These are phyloP conservation scores for Hyaloscypha variabilis DNA, from an alignment of 495 filamentous ascomycete species.

Conservation along the genomic window DNA sequence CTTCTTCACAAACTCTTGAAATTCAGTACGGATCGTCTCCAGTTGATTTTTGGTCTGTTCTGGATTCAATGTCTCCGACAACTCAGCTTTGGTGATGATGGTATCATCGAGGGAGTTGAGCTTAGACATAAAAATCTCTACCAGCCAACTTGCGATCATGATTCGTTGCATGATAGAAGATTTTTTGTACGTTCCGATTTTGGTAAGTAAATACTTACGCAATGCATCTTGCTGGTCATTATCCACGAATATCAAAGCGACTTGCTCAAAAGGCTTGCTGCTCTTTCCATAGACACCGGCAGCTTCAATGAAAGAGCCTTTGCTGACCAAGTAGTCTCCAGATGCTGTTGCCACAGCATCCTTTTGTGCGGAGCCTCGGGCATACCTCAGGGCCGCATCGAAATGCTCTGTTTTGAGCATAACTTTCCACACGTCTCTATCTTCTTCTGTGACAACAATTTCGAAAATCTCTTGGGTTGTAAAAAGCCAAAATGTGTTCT, in stretches of 20 bases:
- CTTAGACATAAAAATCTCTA: conserved; percentile 97
- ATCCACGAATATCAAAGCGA: conserved; percentile 88
- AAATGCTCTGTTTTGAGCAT: conserved; percentile 85
- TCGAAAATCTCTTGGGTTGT: conserved; percentile 89
- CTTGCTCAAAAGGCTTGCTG: conserved; percentile 95
- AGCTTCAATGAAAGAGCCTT: conserved; percentile 81
- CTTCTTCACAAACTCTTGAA: conserved; percentile 81
- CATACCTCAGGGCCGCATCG: conserved; percentile 82
- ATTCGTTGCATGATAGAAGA: conserved; percentile 85
- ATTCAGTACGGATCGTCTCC: conserved; percentile 68
- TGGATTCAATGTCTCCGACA: conserved; percentile 69
- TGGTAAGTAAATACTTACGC: conserved; percentile 85
- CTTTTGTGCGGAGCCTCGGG: conserved; percentile 69
- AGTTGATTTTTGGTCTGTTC: conserved; percentile 76
- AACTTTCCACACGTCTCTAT: conserved; percentile 91
- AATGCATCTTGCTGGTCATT: conserved; percentile 87
- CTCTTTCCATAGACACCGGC: conserved; percentile 91
- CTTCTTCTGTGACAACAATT: conserved; percentile 86
- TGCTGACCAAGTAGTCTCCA: conserved; percentile 81
- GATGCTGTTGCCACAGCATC: conserved; percentile 89
- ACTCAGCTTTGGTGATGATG: conserved; percentile 85
- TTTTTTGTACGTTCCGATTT: conserved; percentile 82
- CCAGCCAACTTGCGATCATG: conserved; percentile 94
- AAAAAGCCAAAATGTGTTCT: conserved; percentile 97
- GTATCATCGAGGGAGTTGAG: conserved; percentile 93